Base-by-base conservation (phyloP, 768 basidiomycete genomes). In the Leccinum uliginosum region DNA sequence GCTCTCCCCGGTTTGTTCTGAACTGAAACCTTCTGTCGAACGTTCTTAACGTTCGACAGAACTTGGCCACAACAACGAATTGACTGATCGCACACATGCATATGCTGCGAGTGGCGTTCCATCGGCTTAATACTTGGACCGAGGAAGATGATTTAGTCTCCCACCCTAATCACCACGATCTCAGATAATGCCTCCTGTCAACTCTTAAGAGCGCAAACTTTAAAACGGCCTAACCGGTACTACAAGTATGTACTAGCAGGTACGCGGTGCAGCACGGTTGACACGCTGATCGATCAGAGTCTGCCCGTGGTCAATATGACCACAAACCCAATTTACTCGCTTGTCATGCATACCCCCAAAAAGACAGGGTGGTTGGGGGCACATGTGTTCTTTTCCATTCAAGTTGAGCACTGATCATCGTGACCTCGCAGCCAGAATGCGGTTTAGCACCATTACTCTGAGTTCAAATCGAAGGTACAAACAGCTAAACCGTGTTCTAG, bases 401-500 rank as follows among this genome's bases (percentile, higher is more conserved):
- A n/a, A n/a, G n/a, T n/a, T 38, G 38, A 38, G 10, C 8, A 38
- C 38, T 17, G n/a, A n/a, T 38, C 14, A n/a, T 38, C 17, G 8
- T 38, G 8, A 38, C 17, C 38, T 38, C n/a, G 38, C 38, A 38
- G 38, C 4, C 38, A 38, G 38, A n/a, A 38, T 38, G 38, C 38
- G n/a, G 38, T 38, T n/a, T 38, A n/a, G 38, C 35, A n/a, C 17
- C 35, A 35, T 35, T 35, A 38, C 38, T 35, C 7, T 38, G 15
- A 38, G 35, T 38, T 38, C 35, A n/a, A 7, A 38, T 38, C 17
- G 0, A 38, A 35, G 17, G 35, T 9, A 38, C n/a, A 10, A 10
- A 38, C 8, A 9, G 6, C 30, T 34, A 15, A 14, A 43, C 50
- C 53, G 38, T 53, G 61, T 50, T n/a, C 61, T 40, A 59, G 7